These are phyloP conservation scores for Boeremia lycopersici DNA, from an alignment of 2,329 filamentous ascomycete genomes.

Conservation along the genomic window DNA sequence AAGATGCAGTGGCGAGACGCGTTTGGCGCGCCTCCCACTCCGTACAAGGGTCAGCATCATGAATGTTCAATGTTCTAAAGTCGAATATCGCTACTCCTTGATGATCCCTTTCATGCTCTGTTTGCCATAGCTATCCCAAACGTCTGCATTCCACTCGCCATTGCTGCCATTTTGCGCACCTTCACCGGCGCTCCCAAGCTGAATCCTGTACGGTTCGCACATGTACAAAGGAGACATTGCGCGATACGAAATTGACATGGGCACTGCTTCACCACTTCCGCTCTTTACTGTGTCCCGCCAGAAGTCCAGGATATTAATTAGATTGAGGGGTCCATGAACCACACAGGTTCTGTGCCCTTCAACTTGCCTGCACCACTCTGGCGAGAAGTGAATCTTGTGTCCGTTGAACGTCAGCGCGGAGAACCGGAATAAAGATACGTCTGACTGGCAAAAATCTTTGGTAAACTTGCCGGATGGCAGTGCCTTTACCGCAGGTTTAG, in stretches of 20 bases:
- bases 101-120: conserved; percentile 41
- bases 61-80: too few species aligned
- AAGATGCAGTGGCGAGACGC: background rate
- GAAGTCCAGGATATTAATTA: conserved; percentile 56
- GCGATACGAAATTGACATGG: conserved; percentile 37
- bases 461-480: conserved; percentile 24
- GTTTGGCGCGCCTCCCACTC: background rate
- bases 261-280: conserved; percentile 25
- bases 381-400: conserved; percentile 87
- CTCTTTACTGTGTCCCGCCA: conserved; percentile 36
- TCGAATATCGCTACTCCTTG: conserved; percentile 16
- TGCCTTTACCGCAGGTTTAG: conserved; percentile 24
- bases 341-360: conserved; percentile 79
- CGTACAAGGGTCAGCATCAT: too few species aligned
- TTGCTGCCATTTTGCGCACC: background rate
- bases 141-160: conserved; percentile 31
- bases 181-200: conserved; percentile 30
- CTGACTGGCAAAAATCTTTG: conserved; percentile 68
- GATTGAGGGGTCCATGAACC: conserved; percentile 84
- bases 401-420: conserved; percentile 92
- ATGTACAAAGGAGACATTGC: conserved; percentile 44
- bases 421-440: conserved; percentile 83
- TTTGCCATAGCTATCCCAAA: conserved; percentile 44
- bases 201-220: conserved; percentile 38
- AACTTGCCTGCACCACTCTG: conserved; percentile 68